phyloP scores from a whole-genome alignment of 192 early-diverging fungal genomes.

The Coemansia umbellata region DNA sequence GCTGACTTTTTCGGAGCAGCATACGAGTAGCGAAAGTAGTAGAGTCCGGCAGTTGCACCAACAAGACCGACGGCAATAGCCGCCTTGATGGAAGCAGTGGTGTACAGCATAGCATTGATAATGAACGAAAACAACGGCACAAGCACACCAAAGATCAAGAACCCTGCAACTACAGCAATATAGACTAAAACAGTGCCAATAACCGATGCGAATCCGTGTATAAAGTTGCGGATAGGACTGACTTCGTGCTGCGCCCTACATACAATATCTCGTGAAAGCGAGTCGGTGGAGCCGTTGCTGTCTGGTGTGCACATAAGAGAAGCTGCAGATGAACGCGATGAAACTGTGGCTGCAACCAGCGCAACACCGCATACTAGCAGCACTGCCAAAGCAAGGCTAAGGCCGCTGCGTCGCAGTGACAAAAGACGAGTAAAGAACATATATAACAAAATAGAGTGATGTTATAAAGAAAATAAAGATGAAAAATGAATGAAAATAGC shows the following conservation, averaged over 20 bases:
- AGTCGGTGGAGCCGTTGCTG: neutral
- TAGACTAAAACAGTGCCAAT: slow-evolving; percentile 4
- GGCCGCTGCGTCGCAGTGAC: neutral
- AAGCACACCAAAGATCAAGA: slow-evolving; percentile 13
- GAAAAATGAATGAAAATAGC: neutral
- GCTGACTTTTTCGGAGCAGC: slow-evolving; percentile 26
- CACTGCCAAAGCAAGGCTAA: neutral
- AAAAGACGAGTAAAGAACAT: neutral
- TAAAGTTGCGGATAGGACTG: neutral
- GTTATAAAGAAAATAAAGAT: neutral
- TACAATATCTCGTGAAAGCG: too few species aligned
- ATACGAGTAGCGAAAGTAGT: slow-evolving; percentile 45
- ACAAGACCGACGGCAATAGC: neutral
- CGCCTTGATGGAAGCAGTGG: slow-evolving; percentile 16
- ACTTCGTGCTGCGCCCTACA: too few species aligned
- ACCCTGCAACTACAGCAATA: slow-evolving; percentile 8
- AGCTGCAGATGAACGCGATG: too few species aligned
- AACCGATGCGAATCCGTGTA: neutral
- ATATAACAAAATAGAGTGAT: neutral
- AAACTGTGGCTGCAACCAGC: neutral
- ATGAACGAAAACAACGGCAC: slow-evolving; percentile 3
- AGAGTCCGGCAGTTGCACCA: slow-evolving; percentile 18
- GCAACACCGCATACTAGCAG: neutral
- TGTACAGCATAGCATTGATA: slow-evolving; percentile 6
- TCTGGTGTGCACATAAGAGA: neutral